These are phyloP conservation scores for Thraustotheca clavata DNA, from an alignment of 352 stramenopile genomes.

Conservation along the genomic window DNA sequence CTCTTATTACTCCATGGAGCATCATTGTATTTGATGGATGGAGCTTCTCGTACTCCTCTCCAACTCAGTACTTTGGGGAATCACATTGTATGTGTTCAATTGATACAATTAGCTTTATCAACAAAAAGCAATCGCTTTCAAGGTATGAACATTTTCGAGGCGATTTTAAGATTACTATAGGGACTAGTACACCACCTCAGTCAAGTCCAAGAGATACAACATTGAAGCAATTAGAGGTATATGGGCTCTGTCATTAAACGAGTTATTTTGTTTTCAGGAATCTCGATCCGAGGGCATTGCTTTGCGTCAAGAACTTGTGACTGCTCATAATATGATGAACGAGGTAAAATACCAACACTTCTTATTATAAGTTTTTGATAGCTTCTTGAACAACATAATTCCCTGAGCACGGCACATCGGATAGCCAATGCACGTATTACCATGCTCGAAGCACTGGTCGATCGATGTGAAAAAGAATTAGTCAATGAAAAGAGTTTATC, in stretches of 20 bases:
- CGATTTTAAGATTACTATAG: no score
- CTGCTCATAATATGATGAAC: not conserved
- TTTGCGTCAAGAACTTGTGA: not conserved
- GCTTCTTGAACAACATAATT: not conserved
- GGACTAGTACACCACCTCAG: no score
- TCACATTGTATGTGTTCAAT: constrained; percentile 49
- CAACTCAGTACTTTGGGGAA: constrained; percentile 67
- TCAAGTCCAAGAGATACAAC: no score
- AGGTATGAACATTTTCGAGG: no score
- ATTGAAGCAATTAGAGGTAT: no score
- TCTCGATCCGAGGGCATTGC: no score
- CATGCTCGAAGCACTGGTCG: constrained; percentile 13
- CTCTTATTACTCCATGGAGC: constrained; percentile 37
- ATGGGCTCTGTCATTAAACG: no score
- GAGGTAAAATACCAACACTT: no score
- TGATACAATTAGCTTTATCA: constrained; percentile 32
- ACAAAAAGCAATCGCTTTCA: no score
- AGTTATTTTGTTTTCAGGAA: no score
- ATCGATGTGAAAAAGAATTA: constrained; percentile 9
- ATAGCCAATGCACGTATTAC: constrained; percentile 13
- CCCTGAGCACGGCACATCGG: constrained; percentile 12
- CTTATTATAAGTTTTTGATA: no score
- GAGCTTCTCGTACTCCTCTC: constrained; percentile 45
- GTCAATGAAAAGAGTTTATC: not conserved
- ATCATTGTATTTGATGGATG: constrained; percentile 39